Evolutionary conservation across 805 yeast genomes (phyloP).

Genomic region (Wickerhamomyces strasburgensis): DNA sequence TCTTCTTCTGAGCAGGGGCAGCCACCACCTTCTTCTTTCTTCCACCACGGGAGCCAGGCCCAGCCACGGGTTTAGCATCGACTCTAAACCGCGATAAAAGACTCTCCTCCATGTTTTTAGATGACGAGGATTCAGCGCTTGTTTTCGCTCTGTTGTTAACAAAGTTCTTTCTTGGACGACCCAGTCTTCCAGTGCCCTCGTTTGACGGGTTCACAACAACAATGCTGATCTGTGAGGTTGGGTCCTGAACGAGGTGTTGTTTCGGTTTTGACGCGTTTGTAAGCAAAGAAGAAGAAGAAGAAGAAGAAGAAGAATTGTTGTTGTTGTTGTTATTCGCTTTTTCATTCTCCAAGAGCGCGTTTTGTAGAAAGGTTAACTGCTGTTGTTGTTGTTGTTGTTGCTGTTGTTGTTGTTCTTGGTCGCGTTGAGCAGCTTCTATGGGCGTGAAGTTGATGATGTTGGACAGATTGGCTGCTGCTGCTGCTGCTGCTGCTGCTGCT

Average conservation of each 20-base stretch:
- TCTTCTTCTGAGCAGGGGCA: background rate
- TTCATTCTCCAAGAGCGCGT: slow-evolving; percentile 5
- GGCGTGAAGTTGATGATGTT: slow-evolving; percentile 22
- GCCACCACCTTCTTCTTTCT: slow-evolving; percentile 5
- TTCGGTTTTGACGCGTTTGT: slow-evolving; percentile 20
- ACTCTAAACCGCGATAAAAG: slow-evolving; percentile 23
- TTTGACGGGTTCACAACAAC: slow-evolving; percentile 26
- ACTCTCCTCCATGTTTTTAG: slow-evolving; percentile 20
- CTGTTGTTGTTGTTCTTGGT: background rate
- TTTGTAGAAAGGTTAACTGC: slow-evolving; percentile 12
- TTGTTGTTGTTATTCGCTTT: background rate
- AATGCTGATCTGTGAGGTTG: slow-evolving; percentile 20
- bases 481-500: slow-evolving; percentile 17
- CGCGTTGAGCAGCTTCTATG: slow-evolving; percentile 7
- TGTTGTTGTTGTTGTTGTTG: slow-evolving; percentile 5
- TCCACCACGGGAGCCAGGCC: slow-evolving; percentile 28
- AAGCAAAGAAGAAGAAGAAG: no score
- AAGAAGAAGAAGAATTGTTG: no score
- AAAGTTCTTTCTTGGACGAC: slow-evolving; percentile 22
- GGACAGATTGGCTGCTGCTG: slow-evolving; percentile 23
- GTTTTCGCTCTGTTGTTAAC: background rate
- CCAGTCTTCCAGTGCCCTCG: slow-evolving; percentile 23
- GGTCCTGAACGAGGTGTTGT: slow-evolving; percentile 20
- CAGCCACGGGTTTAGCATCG: slow-evolving; percentile 22
- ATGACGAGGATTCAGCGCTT: slow-evolving; percentile 7